Evolutionary conservation across 2,329 filamentous ascomycete species (phyloP), one percentile per base, ranked within the genome.

Genomic region (Paecilomyces sp.): DNA sequence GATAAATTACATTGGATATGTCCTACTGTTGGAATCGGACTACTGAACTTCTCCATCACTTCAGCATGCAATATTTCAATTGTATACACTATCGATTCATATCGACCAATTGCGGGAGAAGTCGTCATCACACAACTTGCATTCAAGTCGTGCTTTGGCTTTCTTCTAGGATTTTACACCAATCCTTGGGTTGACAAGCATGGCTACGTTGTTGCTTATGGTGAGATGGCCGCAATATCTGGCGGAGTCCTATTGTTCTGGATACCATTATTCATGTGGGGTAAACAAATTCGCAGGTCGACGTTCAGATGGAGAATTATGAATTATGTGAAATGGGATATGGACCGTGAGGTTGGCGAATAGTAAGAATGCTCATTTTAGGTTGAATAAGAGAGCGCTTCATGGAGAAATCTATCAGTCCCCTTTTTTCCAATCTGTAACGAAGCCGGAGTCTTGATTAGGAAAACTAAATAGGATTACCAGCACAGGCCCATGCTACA

Each of bases 101-200:
- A 85, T 66, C 77, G 83, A 0, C 83, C 83, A 0, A 76, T 85
- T 34, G 82, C 83, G 3, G 83, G 82, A 7, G 84, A 86, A 66
- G 73, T 83, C 11, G 79, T 79, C 0, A 71, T 86, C 22, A 77
- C 83, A 0, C 77, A 83, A 28, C 73, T 83, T 62, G 81, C 77
- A 0, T 85, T 85, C 67, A 85, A 85, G 70, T 80, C 81, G 15
- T 68, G 79, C 7, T 85, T 86, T 65, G 83, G 82, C 3, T 86
- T 86, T 66, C 71, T 85, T 0, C 74, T 86, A 1, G 83, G 80
- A 0, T 86, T 86, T 66, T 85, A 85, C 66, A 85, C 82, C 1
- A 86, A 86, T 65, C 78, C 81, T 0, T 86, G 83, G 83, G 78
- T 86, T 41, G 70, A 74, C 6, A 31, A 75, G 59, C 70, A 70